These are phyloP conservation scores for Odontarrhena argentea DNA, from an alignment of 345 rosid genomes.

Conservation along the genomic window DNA sequence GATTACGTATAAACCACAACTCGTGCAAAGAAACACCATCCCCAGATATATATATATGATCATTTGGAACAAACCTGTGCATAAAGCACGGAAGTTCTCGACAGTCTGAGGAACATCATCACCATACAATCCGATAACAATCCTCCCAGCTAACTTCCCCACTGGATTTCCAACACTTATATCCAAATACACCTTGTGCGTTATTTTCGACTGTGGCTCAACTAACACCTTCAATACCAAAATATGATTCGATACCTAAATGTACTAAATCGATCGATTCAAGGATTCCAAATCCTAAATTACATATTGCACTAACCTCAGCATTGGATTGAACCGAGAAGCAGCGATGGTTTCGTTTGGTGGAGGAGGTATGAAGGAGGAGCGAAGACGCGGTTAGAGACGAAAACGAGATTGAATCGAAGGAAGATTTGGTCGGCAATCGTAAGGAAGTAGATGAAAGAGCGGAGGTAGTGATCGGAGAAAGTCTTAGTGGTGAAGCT, in stretches of 20 bases:
- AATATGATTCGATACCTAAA: conserved; percentile 1
- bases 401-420: conserved; percentile 41
- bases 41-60: neutral
- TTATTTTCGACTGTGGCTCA: conserved; percentile 71
- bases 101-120: conserved; percentile 95
- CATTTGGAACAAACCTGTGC: conserved; percentile 65
- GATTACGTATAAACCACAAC: conserved; percentile 13
- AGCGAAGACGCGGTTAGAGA: conserved; percentile 47
- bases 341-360: conserved; percentile 42
- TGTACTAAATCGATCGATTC: neutral
- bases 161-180: conserved; percentile 92
- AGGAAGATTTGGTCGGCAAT: conserved; percentile 30
- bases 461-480: conserved; percentile 36
- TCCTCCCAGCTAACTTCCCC: conserved; percentile 82
- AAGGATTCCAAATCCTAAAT: neutral
- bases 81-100: conserved; percentile 93
- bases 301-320: conserved; percentile 52
- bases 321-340: conserved; percentile 60
- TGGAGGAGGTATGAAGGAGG: conserved; percentile 43
- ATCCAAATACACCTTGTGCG: conserved; percentile 89
- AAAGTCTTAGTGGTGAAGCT: conserved; percentile 41
- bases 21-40: neutral
- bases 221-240: conserved; percentile 45
- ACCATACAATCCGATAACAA: conserved; percentile 89
- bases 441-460: conserved; percentile 41